Evolutionary conservation across 2,329 filamentous ascomycete species (phyloP).

Genomic region (Trichoderma simmonsii): DNA sequence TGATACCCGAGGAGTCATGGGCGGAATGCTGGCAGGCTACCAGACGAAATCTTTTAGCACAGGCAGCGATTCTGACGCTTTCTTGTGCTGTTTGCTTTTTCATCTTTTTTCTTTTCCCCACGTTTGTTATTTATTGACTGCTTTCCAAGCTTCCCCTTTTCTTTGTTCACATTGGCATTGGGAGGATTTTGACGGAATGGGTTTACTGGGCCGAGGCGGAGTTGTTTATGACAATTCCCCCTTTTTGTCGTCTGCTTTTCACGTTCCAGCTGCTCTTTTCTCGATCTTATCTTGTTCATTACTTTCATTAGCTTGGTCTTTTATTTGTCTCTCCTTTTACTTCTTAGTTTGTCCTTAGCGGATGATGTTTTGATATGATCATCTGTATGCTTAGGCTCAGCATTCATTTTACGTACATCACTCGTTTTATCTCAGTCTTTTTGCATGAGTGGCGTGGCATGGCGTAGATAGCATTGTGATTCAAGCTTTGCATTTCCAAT

Average conservation of each 20-base stretch:
- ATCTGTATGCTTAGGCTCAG: not conserved
- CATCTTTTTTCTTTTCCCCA: not conserved
- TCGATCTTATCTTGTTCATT: not conserved
- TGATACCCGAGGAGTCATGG: constrained; percentile 32
- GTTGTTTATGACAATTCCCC: not conserved
- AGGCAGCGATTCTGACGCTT: not conserved
- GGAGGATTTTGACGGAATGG: not conserved
- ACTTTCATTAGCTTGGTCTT: not conserved
- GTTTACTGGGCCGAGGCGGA: not conserved
- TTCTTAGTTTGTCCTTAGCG: not conserved
- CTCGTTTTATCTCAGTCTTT: not conserved
- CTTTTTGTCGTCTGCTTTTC: not conserved
- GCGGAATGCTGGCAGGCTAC: constrained; percentile 18
- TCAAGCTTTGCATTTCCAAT: not conserved
- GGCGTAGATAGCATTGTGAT: not conserved
- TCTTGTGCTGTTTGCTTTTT: not conserved
- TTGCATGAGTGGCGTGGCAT: not conserved
- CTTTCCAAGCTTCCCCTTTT: not conserved
- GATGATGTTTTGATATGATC: not conserved
- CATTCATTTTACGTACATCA: not conserved
- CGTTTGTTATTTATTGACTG: not conserved
- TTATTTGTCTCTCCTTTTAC: not conserved
- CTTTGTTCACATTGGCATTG: not conserved
- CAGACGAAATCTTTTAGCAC: not conserved
- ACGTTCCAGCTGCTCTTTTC: not conserved